phyloP scores from a whole-genome alignment of 208 protist genomes.

The Entamoeba invadens region DNA sequence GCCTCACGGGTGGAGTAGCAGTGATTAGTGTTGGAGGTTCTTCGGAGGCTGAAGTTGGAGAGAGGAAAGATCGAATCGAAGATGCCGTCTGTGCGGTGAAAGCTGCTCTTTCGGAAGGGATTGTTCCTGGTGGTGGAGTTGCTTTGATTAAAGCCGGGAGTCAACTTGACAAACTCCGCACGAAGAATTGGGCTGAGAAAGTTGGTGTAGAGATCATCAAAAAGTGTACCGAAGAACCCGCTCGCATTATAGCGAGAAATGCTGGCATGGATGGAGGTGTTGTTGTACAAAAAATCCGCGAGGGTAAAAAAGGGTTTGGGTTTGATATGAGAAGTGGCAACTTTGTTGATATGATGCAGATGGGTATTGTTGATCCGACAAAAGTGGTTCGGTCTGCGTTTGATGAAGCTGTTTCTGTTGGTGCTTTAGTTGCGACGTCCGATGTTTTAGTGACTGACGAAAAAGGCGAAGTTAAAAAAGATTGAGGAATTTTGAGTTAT shows the following conservation, averaged over 20 bases:
- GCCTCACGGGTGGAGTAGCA: slow-evolving; percentile 73
- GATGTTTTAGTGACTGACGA: slow-evolving; percentile 69
- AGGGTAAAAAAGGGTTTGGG: slow-evolving; percentile 55
- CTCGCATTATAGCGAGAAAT: slow-evolving; percentile 73
- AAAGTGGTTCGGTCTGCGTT: slow-evolving; percentile 92
- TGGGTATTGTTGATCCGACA: slow-evolving; percentile 94
- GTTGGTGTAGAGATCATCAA: slow-evolving; percentile 78
- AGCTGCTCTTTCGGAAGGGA: slow-evolving; percentile 92
- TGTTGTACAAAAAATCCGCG: slow-evolving; percentile 81
- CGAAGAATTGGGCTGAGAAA: slow-evolving; percentile 73
- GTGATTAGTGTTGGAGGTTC: slow-evolving; percentile 76
- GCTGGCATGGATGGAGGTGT: slow-evolving; percentile 85
- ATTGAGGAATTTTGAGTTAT: no score
- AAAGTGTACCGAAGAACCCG: slow-evolving; percentile 51
- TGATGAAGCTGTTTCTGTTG: slow-evolving; percentile 74
- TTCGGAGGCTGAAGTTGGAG: slow-evolving; percentile 89
- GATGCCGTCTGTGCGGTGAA: slow-evolving; percentile 95
- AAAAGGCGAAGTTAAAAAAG: no score
- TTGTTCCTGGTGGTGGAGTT: slow-evolving; percentile 85
- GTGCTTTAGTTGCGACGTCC: slow-evolving; percentile 88
- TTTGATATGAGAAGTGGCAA: slow-evolving; percentile 64
- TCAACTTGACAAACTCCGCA: slow-evolving; percentile 47
- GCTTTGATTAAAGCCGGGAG: slow-evolving; percentile 66
- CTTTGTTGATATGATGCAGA: slow-evolving; percentile 88
- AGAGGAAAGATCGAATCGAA: slow-evolving; percentile 93